Conservation (phyloP, 495 filamentous ascomycete genomes). For the Talaromyces trachyspermus region DNA sequence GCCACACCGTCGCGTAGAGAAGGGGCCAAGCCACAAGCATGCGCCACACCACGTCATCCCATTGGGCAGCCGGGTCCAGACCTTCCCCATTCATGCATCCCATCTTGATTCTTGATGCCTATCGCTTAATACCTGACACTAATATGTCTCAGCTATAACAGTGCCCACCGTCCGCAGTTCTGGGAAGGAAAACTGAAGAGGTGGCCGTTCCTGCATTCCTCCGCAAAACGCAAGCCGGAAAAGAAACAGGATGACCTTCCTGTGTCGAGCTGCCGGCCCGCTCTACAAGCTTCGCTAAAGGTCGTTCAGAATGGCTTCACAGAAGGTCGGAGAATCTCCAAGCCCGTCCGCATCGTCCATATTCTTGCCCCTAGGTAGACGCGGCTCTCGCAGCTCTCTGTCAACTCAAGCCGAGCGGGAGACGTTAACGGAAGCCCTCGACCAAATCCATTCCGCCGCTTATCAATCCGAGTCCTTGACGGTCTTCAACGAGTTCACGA, state of each 20-base stretch:
- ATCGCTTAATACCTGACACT: no score
- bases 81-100: neutral
- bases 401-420: slow-evolving; percentile 61
- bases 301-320: slow-evolving; percentile 29
- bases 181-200: no score
- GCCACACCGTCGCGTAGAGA: slow-evolving; percentile 4
- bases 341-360: slow-evolving; percentile 39
- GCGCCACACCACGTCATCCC: slow-evolving; percentile 11
- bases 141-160: no score
- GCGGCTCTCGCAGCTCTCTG: slow-evolving; percentile 57
- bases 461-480: slow-evolving; percentile 73
- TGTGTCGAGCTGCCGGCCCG: neutral
- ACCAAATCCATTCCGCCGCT: slow-evolving; percentile 76
- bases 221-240: neutral
- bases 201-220: no score
- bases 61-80: neutral
- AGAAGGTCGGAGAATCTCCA: slow-evolving; percentile 26
- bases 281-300: slow-evolving; percentile 1
- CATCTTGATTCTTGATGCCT: neutral
- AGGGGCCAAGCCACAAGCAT: neutral
- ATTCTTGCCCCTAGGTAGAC: slow-evolving; percentile 36
- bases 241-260: slow-evolving; percentile 4
- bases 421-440: slow-evolving; percentile 63
- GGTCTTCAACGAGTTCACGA: slow-evolving; percentile 78
- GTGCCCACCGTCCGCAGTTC: no score